A percentile compares a stretch with the other conserved stretches of the same genome.
Evolutionary conservation across 2,329 filamentous ascomycete species (phyloP).

Genomic region (Penicillium frequentans): DNA sequence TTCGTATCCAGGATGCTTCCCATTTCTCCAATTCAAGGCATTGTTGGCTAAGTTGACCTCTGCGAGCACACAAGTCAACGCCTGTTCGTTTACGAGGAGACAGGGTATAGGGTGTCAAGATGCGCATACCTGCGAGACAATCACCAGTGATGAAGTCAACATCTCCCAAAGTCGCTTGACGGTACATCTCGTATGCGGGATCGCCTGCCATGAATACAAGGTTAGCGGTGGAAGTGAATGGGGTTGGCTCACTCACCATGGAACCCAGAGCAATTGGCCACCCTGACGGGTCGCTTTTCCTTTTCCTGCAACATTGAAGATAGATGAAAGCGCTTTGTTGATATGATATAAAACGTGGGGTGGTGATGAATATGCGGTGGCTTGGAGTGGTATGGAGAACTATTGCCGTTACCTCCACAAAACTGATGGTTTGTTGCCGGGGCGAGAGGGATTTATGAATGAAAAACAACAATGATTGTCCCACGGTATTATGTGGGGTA

Average conservation of each 20-base stretch:
- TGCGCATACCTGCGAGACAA: slow-evolving; percentile 47
- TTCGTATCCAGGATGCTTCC: slow-evolving; percentile 47
- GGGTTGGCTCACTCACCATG: slow-evolving; percentile 13
- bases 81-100: not conserved
- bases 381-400: not conserved
- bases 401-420: not conserved
- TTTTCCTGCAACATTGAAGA: not conserved
- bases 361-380: not conserved
- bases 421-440: not conserved
- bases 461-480: not conserved
- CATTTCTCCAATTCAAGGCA: slow-evolving; percentile 40
- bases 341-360: not conserved
- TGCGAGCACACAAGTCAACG: slow-evolving; percentile 17
- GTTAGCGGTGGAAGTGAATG: not conserved
- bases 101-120: not conserved
- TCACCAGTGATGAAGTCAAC: slow-evolving; percentile 57
- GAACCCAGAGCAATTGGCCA: slow-evolving; percentile 39
- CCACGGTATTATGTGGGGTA: not conserved
- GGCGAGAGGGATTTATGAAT: not conserved
- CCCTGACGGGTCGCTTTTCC: slow-evolving; percentile 24
- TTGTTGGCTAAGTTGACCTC: slow-evolving; percentile 51
- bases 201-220: slow-evolving; percentile 21
- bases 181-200: slow-evolving; percentile 38
- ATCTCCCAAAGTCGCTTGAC: slow-evolving; percentile 36
- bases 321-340: not conserved